These are phyloP conservation scores for Alternaria atra DNA, from an alignment of 2,329 filamentous ascomycete species.

Conservation along the genomic window DNA sequence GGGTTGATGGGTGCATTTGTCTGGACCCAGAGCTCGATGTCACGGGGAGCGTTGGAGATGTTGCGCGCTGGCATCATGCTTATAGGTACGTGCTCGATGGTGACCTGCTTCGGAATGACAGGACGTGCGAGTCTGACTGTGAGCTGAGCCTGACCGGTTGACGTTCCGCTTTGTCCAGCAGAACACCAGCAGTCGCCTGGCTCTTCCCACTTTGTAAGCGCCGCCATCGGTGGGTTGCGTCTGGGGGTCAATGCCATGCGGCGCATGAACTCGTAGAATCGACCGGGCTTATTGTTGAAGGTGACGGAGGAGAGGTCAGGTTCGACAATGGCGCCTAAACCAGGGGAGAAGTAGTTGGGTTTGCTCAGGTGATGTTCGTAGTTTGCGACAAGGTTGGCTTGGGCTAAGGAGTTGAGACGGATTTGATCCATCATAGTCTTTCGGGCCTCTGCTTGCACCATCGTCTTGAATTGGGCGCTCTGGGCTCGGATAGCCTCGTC, in stretches of 20 bases:
- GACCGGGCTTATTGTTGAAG: constrained; percentile 29
- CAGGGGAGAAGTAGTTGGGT: constrained; percentile 77
- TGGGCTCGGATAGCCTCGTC: constrained; percentile 27
- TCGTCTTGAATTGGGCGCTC: constrained; percentile 25
- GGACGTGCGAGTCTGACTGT: constrained; percentile 59
- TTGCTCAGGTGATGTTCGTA: constrained; percentile 44
- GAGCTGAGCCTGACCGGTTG: constrained; percentile 69
- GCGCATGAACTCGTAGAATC: constrained; percentile 9
- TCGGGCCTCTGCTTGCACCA: constrained; percentile 35
- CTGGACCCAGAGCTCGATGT: constrained; percentile 58
- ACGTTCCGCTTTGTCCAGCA: constrained; percentile 50
- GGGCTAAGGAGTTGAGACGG: constrained; percentile 42
- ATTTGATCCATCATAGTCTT: constrained; percentile 45
- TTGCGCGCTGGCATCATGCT: constrained; percentile 48
- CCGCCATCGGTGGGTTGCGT: constrained; percentile 59
- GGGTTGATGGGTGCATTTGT: constrained; percentile 35
- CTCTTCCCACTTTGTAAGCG: constrained; percentile 76
- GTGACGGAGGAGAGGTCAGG: constrained; percentile 66
- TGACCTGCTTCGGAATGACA: constrained; percentile 52
- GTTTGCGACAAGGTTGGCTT: constrained; percentile 44
- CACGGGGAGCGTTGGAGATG: constrained; percentile 52
- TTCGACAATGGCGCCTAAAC: constrained; percentile 73
- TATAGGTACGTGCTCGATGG: constrained; percentile 58
- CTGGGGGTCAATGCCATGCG: constrained; percentile 26
- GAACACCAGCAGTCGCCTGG: constrained; percentile 91